Evolutionary conservation across 78 protist genomes (phyloP), one percentile per base, ranked within the genome.

Genomic region (Dictyostelium intermedium): DNA sequence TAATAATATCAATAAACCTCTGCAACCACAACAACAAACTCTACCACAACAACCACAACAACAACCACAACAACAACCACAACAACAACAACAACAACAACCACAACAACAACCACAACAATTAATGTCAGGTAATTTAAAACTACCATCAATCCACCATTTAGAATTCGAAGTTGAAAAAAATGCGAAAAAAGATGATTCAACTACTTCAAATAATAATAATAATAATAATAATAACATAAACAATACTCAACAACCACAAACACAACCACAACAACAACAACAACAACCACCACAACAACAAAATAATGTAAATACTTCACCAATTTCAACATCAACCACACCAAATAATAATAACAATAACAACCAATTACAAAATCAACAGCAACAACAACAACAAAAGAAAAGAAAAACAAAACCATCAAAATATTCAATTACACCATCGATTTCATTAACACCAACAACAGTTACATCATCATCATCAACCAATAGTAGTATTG

Each of bases 71-170:
- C 85, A 47, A 79, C 53, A n/a, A 66, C 41, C 7, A 18, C 41
- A 27, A 56, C 85, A 23, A 39, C 56, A 69, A 23, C 79, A 16
- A 30, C 91, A 27, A 84, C 63, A 16, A 63, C 35, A 3, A 32
- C 9, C 1, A 8, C 76, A 27, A 30, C 61, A 79, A 14, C 56
- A 18, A 45, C 23, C 70, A 43, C 25, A 20, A 39, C 78, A 63
- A 43, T 20, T 77, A 84, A 43, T 37, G 27, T 70, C 60, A 47
- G 39, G 60, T n/a, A 53, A 27, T 84, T 53, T 60, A 87, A 78
- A 80, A 70, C 16, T 89, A 30, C 93, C 93, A 80, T 80, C 93
- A 14, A 80, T 89, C 23, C 93, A 89, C 32, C 93, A 89, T 47
- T 69, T 89, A 47, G 87, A 80, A 47, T 80, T 89, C n/a, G 93